Base-by-base conservation (phyloP, 495 filamentous ascomycete genomes). In the Penicillium atrosanguineum region DNA sequence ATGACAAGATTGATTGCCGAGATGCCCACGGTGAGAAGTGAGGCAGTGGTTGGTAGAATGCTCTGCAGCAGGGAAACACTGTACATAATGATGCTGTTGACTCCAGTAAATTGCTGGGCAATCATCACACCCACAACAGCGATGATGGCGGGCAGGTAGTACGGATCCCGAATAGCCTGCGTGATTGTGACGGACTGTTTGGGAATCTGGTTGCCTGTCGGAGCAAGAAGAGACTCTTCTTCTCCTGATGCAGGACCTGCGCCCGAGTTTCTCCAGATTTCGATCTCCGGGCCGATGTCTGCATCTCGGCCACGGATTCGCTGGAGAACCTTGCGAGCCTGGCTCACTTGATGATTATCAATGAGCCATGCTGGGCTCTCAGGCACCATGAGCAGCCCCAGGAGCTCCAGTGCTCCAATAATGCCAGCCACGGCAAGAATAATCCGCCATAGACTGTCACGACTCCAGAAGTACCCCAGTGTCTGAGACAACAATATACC, bases 11-110 rank as follows among this genome's bases (percentile, higher is more conserved):
- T 98, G 61, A 96, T 80, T 6, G 79, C 82, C 0, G 90, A 95
- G 53, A 97, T 90, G 44, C 84, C 71, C 50, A 97, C 91, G 48
- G 91, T 92, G 44, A 97, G 74, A 6, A 90, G 68, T 0, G 86
- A 87, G 0, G 91, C 90, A 28, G 80, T 87, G 21, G 86, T 83
- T 7, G 88, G 87, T 0, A 97, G 72, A 9, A 97, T 81, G 41
- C 78, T 82, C 34, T 85, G 80, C 34, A 98, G 78, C 2, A 97
- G 82, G 4, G 88, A 89, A 3, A 98, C 94, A 7, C 90, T 94
- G 70, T 98, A 97, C 91, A 98, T 96, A 68, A 98, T 86, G 59
- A 97, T 91, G 50, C 88, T 91, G 77, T 98, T 98, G 73, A 98
- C 91, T 25, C 93, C 92, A 28, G 84, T 87, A 20, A 98, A 77